Evolutionary conservation across 1,284 basidiomycete genomes (phyloP), one percentile per base, ranked within the genome.

Genomic region (Flammula alnicola): DNA sequence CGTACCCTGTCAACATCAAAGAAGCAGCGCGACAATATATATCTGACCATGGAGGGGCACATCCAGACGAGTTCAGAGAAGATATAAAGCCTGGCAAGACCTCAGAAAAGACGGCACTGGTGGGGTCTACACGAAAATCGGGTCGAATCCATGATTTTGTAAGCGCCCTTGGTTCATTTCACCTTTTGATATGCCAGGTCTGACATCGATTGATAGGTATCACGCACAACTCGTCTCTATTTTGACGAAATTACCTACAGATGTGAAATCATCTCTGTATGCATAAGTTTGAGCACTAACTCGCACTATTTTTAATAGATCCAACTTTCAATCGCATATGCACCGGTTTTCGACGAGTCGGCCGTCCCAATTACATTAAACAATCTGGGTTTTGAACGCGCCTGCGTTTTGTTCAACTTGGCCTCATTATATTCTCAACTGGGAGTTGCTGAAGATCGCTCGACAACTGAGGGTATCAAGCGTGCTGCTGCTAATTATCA

Each of bases 1-100:
- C 90, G 0, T 80, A 80, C 45, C 68, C 76, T 1, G 64, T 86
- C 25, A 75, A 83, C 17, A 72, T 95, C 53, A 77, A 78, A 23
- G 69, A 78, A 19, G 74, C 83, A 4, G 75, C 88, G 1, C 78
- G 84, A 33, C 73, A 75, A 32, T 92, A 94, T 69, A 86, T 97
- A 41, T 74, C 77, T n/a, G 62, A 81, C 41, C 83, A 88, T 65
- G 76, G 80, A 5, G 86, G 89, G 33, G 82, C 85, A n/a, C 91
- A 96, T 63, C 92, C 94, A 0, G 92, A 95, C 60, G 84, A 87
- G n/a, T 95, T 95, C 73, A 85, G 78, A 65, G 76, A 78, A 60
- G 95, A 98, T 66, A 83, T 95, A 42, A 77, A 77, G 7, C 70
- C 22, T 92, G 95, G 80, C 82, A 86, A 43, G 65, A 71, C 4